These are phyloP conservation scores for Fallopia convolvulus DNA, from an alignment of 148 eudicot genomes.

Conservation along the genomic window DNA sequence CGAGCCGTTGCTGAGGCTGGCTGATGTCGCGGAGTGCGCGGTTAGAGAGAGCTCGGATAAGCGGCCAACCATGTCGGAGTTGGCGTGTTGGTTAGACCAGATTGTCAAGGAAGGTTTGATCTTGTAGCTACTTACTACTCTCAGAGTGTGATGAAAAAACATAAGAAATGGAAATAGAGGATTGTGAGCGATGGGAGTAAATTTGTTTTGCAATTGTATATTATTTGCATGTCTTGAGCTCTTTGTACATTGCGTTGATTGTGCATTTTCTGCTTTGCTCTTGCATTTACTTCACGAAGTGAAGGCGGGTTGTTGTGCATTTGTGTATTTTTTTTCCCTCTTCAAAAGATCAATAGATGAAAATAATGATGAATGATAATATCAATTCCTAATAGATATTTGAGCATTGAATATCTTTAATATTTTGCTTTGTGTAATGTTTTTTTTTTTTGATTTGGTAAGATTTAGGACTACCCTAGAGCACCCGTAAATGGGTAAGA, in stretches of 20 bases:
- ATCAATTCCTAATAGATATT: neutral
- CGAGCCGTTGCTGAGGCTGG: constrained; percentile 79
- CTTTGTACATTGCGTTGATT: constrained; percentile 4
- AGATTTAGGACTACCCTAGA: too few relatives aligned
- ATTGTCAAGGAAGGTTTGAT: constrained; percentile 69
- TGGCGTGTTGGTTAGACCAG: constrained; percentile 56
- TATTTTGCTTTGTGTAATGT: neutral
- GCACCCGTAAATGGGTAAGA: too few relatives aligned
- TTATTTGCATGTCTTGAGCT: neutral
- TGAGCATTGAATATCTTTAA: neutral
- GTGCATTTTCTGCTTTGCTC: neutral
- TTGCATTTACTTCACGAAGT: neutral
- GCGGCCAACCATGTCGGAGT: constrained; percentile 56
- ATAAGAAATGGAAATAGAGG: neutral
- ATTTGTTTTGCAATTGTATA: constrained; percentile 12
- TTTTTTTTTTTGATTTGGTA: too few relatives aligned
- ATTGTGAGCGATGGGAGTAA: neutral
- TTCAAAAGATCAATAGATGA: neutral
- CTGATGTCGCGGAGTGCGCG: constrained; percentile 70
- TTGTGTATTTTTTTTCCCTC: neutral
- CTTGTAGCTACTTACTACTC: constrained; percentile 24
- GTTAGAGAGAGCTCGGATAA: constrained; percentile 57
- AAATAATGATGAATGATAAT: neutral
- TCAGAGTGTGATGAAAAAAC: neutral
- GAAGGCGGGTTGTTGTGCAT: neutral